phyloP scores from a whole-genome alignment of 768 basidiomycete species.

The Auriscalpium vulgare region DNA sequence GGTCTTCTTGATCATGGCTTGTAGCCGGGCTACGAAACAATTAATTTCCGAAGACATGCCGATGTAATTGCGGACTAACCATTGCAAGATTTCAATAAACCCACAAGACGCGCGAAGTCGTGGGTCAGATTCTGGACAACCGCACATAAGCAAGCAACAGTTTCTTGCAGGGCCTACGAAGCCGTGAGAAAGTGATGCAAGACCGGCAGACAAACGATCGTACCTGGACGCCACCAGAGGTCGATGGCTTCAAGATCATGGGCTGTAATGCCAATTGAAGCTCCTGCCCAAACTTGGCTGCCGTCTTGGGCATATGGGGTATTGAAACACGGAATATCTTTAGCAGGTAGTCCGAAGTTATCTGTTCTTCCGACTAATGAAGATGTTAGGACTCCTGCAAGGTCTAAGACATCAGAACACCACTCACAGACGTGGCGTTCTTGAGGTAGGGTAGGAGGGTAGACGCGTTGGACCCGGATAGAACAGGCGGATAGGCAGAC shows the following conservation, averaged over 20 bases:
- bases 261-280: conserved; percentile 76
- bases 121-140: conserved; percentile 82
- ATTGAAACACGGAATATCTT: conserved; percentile 83
- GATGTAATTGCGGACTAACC: conserved; percentile 32
- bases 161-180: conserved; percentile 75
- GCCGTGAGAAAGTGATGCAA: too few species aligned
- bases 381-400: not conserved
- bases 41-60: not conserved
- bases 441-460: conserved; percentile 88
- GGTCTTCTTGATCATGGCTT: conserved; percentile 44
- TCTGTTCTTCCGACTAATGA: conserved; percentile 69
- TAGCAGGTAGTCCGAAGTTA: conserved; percentile 78
- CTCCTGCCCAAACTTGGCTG: conserved; percentile 80
- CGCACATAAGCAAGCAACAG: conserved; percentile 85
- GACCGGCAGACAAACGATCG: conserved; percentile 11
- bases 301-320: conserved; percentile 84
- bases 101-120: conserved; percentile 71
- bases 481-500: conserved; percentile 72
- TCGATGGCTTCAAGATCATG: conserved; percentile 85
- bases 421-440: conserved; percentile 63
- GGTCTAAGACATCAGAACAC: not conserved
- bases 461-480: conserved; percentile 79
- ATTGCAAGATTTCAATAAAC: conserved; percentile 80
- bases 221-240: conserved; percentile 59
- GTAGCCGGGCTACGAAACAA: conserved; percentile 44